Evolutionary conservation across 306 rosid species (phyloP), one percentile per base, ranked within the genome.

Genomic region (Quercus berberidifolia): DNA sequence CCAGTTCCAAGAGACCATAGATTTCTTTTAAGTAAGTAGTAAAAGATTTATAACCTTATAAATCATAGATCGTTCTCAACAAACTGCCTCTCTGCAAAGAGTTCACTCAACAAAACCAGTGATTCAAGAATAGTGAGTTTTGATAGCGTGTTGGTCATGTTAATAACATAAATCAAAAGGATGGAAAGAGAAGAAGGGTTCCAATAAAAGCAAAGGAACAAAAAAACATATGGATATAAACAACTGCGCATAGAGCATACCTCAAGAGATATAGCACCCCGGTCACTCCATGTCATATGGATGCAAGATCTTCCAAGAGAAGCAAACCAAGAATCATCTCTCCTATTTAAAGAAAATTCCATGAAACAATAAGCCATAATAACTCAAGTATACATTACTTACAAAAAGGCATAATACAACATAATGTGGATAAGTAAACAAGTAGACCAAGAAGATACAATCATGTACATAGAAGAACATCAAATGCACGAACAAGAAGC

Each of bases 221-320:
- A 73, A 20, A 18, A 52, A 52, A 28, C 30, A 10, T 5, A 8
- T 26, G 65, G 15, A 25, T 57, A 49, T 28, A 3, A 6, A 58
- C 31, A 46, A 56, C 25, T 72, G 35, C 23, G 21, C 28, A 57
- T 64, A 9, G 58, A 55, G 52, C 31, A 21, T 56, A 90, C 99
- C 97, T 95, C 97, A 55, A 95, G 98, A 35, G 99, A 90, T 84
- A 95, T 89, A 69, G 91, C 87, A 64, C 99, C 99, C 55, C 96
- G 89, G 71, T 87, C 92, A 76, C 84, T 89, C 97, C 98, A 95
- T 54, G 98, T 95, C 82, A 92, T 83, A 83, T 95, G 99, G 87
- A 95, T 91, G 80, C 99, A 92, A 80, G 91, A 87, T 65, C 89
- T 87, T 82, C 98, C 99, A 80, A 95, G 87, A 54, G 93, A 90